A percentile compares a stretch with the other conserved stretches of the same genome.
Evolutionary conservation across 2,329 filamentous ascomycete species (phyloP).

Genomic region (Paecilomyces dactylethromorphus): DNA sequence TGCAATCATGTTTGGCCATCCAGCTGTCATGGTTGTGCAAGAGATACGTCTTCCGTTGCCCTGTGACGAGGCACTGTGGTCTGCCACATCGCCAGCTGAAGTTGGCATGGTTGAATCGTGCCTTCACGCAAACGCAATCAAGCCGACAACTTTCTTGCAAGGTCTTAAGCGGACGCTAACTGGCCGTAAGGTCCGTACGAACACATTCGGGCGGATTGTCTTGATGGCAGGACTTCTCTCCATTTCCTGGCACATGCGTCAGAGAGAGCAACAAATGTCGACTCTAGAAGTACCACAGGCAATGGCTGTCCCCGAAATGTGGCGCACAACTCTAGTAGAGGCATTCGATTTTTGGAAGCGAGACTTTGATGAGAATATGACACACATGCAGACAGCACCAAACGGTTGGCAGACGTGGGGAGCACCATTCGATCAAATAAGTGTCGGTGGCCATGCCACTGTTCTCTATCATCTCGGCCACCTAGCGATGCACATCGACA

Average conservation of each 20-base stretch:
- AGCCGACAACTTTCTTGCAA: conserved; percentile 81
- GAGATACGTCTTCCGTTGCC: conserved; percentile 88
- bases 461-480: conserved; percentile 91
- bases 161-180: conserved; percentile 84
- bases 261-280: conserved; percentile 86
- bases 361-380: conserved; percentile 78
- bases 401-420: conserved; percentile 7
- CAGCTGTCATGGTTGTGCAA: conserved; percentile 92
- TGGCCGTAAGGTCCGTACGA: conserved; percentile 78
- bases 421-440: conserved; percentile 3
- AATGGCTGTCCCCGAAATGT: conserved; percentile 81
- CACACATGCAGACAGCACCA: conserved; percentile 37
- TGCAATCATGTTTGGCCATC: conserved; percentile 96
- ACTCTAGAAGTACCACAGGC: conserved; percentile 74
- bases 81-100: conserved; percentile 78
- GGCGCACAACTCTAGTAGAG: conserved; percentile 75
- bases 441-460: conserved; percentile 40
- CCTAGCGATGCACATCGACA: conserved; percentile 96
- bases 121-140: conserved; percentile 72
- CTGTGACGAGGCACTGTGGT: conserved; percentile 90
- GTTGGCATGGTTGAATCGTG: conserved; percentile 77
- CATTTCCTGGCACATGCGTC: conserved; percentile 96
- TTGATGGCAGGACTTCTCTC: conserved; percentile 91
- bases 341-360: conserved; percentile 92
- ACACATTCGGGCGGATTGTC: conserved; percentile 86